Conservation (phyloP, 78 protist genomes). For the Trichosphaerium sp. region DNA sequence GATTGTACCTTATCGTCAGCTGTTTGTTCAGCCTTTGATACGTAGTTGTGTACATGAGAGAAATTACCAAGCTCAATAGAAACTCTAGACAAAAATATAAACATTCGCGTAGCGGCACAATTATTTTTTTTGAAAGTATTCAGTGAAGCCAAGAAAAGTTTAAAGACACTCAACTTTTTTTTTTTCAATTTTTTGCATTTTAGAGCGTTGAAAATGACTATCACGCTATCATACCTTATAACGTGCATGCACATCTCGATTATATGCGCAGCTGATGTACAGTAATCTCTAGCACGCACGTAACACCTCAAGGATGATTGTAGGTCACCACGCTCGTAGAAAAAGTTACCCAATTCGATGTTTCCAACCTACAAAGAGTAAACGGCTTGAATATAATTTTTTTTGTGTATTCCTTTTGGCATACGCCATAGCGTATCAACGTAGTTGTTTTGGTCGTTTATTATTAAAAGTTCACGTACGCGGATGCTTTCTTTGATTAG, state of each 20-base stretch:
- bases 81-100: too few species aligned
- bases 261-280: slow-evolving; percentile 50
- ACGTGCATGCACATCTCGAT: slow-evolving; percentile 67
- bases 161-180: too few species aligned
- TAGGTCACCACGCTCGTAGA: slow-evolving; percentile 55
- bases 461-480: background rate
- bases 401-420: background rate
- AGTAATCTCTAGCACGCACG: slow-evolving; percentile 77
- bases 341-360: slow-evolving; percentile 66
- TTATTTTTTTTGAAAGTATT: too few species aligned
- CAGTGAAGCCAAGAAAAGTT: too few species aligned
- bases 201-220: too few species aligned
- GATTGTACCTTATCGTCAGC: slow-evolving; percentile 16
- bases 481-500: slow-evolving; percentile 61
- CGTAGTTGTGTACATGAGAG: slow-evolving; percentile 45
- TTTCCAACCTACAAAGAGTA: slow-evolving; percentile 28
- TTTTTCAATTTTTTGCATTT: too few species aligned
- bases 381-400: background rate
- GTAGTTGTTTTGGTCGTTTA: background rate
- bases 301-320: slow-evolving; percentile 60
- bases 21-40: slow-evolving; percentile 47
- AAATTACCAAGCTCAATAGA: slow-evolving; percentile 44
- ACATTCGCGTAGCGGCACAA: too few species aligned
- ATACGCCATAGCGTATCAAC: too few species aligned
- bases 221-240: too few species aligned